Conservation (phyloP, 2,329 filamentous ascomycete species). For the Beauveria caledonica region DNA sequence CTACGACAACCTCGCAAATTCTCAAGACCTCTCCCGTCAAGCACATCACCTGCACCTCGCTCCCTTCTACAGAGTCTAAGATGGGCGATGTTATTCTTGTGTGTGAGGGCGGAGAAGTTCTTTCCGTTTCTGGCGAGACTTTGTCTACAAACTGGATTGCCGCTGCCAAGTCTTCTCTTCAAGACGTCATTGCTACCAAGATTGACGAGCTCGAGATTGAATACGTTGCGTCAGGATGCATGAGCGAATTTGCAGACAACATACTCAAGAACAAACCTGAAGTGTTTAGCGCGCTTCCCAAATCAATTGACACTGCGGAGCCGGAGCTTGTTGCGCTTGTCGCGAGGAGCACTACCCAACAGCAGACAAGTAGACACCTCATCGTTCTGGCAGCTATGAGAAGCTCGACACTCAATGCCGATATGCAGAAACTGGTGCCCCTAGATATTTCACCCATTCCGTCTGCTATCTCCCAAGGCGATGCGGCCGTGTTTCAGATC, state of each 20-base stretch:
- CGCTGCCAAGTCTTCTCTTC: conserved; percentile 25
- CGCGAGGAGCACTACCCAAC: conserved; percentile 28
- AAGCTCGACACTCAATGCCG: conserved; percentile 18
- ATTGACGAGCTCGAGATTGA: conserved; percentile 38
- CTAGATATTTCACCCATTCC: conserved; percentile 32
- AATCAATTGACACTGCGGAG: conserved; percentile 32
- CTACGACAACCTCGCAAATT: conserved; percentile 37
- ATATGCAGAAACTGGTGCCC: conserved; percentile 29
- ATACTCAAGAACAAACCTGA: conserved; percentile 48
- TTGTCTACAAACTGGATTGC: conserved; percentile 28
- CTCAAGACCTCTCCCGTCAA: conserved; percentile 31
- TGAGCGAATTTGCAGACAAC: conserved; percentile 43
- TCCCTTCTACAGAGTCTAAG: conserved; percentile 18
- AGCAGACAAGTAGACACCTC: conserved; percentile 23
- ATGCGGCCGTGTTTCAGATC: conserved; percentile 38
- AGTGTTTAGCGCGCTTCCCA: conserved; percentile 42
- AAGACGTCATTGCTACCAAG: conserved; percentile 25
- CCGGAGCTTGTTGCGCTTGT: conserved; percentile 49
- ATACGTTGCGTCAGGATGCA: conserved; percentile 36
- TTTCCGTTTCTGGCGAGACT: conserved; percentile 51
- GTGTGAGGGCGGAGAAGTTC: conserved; percentile 51
- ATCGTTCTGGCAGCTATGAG: conserved; percentile 26
- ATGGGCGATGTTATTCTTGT: conserved; percentile 43
- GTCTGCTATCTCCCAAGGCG: conserved; percentile 15
- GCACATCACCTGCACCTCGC: conserved; percentile 27